A percentile compares a stretch with the other conserved stretches of the same genome.
Evolutionary conservation across 805 yeast genomes (phyloP).

Genomic region (Wickerhamomyces hampshirensis): DNA sequence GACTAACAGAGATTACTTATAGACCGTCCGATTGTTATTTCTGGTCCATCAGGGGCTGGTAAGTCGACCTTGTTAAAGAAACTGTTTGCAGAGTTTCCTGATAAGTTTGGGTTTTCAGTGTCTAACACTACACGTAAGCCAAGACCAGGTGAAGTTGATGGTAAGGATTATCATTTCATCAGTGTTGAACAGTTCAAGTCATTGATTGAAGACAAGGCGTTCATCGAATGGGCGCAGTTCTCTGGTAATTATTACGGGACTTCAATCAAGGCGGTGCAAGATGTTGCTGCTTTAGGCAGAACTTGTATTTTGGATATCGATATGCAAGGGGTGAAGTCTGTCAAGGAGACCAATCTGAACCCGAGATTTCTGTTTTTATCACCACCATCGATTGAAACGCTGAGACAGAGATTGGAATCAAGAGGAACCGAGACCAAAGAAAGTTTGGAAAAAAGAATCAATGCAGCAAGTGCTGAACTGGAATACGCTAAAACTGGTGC

Average conservation of each 20-base stretch:
- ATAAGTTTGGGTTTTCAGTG: conserved; percentile 87
- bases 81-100: conserved; percentile 86
- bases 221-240: conserved; percentile 97
- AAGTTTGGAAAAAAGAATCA: conserved; percentile 74
- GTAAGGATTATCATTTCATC: conserved; percentile 84
- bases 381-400: conserved; percentile 85
- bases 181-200: conserved; percentile 75
- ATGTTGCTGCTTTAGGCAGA: conserved; percentile 49
- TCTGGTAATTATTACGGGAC: conserved; percentile 98
- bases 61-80: conserved; percentile 90
- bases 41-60: conserved; percentile 97
- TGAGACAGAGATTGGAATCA: conserved; percentile 68
- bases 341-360: conserved; percentile 73
- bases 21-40: conserved; percentile 84
- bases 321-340: conserved; percentile 97
- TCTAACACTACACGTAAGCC: conserved; percentile 92
- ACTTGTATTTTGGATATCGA: conserved; percentile 94
- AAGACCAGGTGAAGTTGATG: conserved; percentile 86
- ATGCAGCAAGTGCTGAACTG: conserved; percentile 84
- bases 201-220: conserved; percentile 67
- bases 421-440: conserved; percentile 97
- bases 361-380: conserved; percentile 85
- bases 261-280: conserved; percentile 74
- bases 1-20: conserved; percentile 18
- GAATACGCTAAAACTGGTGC: conserved; percentile 89